Conservation (phyloP, 2,329 filamentous ascomycete species). For the Juglanconis sp. region DNA sequence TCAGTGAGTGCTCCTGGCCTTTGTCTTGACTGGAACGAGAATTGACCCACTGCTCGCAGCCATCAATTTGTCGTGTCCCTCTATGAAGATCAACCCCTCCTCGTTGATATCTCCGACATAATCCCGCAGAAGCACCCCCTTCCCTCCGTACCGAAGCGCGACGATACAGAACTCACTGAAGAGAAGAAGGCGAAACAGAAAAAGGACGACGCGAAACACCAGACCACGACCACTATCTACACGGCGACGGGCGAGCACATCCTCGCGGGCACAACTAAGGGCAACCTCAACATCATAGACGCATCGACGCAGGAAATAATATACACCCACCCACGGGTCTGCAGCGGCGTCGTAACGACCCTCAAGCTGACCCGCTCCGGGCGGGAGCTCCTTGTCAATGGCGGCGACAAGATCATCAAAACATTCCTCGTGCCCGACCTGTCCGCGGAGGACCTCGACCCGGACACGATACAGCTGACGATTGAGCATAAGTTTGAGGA, state of each 20-base stretch:
- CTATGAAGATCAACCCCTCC: conserved; percentile 86
- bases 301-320: conserved; percentile 76
- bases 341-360: conserved; percentile 82
- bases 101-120: conserved; percentile 74
- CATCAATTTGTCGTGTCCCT: conserved; percentile 85
- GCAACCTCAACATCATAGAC: conserved; percentile 93
- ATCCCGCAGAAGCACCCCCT: conserved; percentile 73
- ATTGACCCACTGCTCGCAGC: conserved; percentile 42
- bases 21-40: not conserved
- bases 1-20: conserved; percentile 55
- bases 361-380: conserved; percentile 82
- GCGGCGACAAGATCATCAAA: conserved; percentile 89
- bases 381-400: conserved; percentile 84
- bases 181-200: conserved; percentile 76
- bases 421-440: conserved; percentile 86
- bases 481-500: conserved; percentile 99
- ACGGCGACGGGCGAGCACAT: conserved; percentile 83
- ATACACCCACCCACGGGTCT: conserved; percentile 78
- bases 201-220: conserved; percentile 89
- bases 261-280: conserved; percentile 89
- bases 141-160: conserved; percentile 76
- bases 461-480: conserved; percentile 82
- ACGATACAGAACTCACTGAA: conserved; percentile 66
- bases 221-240: conserved; percentile 90
- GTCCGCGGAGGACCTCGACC: conserved; percentile 65